A percentile compares a stretch with the other conserved stretches of the same genome.
Conservation (phyloP, 1,284 basidiomycete genomes). For the Ustilago nuda region DNA sequence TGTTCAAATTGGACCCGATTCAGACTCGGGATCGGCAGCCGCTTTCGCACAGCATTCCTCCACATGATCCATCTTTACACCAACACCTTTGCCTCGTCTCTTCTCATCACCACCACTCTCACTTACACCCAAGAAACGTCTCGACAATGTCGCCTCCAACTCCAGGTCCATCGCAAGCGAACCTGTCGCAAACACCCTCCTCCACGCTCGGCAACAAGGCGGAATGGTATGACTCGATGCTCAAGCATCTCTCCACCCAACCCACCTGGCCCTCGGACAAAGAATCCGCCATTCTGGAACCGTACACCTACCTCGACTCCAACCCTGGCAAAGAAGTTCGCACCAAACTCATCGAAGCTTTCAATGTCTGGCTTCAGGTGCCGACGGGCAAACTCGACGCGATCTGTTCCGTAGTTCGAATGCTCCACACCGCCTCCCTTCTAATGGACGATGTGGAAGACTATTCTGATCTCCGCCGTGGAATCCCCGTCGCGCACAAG, state of each 20-base stretch:
- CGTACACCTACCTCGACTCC: slow-evolving; percentile 85
- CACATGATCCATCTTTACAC: not conserved
- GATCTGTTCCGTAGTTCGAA: slow-evolving; percentile 85
- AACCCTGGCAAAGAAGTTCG: slow-evolving; percentile 95
- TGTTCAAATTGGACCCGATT: slow-evolving; percentile 9
- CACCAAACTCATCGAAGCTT: slow-evolving; percentile 87
- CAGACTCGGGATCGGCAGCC: slow-evolving; percentile 20
- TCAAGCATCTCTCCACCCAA: slow-evolving; percentile 56
- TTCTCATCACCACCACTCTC: slow-evolving; percentile 9
- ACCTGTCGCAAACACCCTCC: slow-evolving; percentile 49
- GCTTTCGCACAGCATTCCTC: slow-evolving; percentile 16
- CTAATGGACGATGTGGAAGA: slow-evolving; percentile 99
- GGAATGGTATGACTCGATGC: slow-evolving; percentile 65
- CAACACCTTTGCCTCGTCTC: not conserved
- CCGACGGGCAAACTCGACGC: slow-evolving; percentile 78
- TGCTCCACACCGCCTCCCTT: slow-evolving; percentile 93
- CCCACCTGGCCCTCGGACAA: slow-evolving; percentile 70
- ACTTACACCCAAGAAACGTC: not conserved
- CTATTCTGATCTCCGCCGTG: slow-evolving; percentile 87
- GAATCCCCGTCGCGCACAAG: slow-evolving; percentile 89
- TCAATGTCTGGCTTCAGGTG: slow-evolving; percentile 92
- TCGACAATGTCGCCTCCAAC: not conserved
- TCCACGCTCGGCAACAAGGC: slow-evolving; percentile 39
- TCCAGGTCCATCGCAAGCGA: slow-evolving; percentile 39
- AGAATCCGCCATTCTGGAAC: slow-evolving; percentile 76